Percentiles rank a stretch among this genome's conserved stretches.
Conservation (phyloP, 441 rosid species). For the Daphne laureola region DNA sequence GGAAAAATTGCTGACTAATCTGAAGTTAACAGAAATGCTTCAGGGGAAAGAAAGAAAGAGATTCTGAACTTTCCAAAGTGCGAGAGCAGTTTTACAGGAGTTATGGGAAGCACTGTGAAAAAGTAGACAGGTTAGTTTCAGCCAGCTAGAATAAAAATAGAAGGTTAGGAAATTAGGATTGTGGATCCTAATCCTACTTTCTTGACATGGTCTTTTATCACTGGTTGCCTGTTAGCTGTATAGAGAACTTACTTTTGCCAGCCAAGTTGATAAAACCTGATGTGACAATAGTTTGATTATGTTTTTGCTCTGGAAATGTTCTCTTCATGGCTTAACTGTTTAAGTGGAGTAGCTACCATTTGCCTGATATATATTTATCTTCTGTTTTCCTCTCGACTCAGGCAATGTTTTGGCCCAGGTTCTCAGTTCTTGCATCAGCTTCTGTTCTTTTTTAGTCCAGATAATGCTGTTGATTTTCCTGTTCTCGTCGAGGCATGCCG, state of each 20-base stretch:
- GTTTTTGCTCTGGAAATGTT: slow-evolving; percentile 6
- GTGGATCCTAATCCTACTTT: slow-evolving; percentile 3
- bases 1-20: slow-evolving; percentile 33
- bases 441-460: slow-evolving; percentile 68
- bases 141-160: slow-evolving; percentile 1
- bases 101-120: slow-evolving; percentile 58
- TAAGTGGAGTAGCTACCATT: background rate
- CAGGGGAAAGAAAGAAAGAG: slow-evolving; percentile 78
- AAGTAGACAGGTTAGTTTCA: slow-evolving; percentile 55
- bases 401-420: slow-evolving; percentile 81
- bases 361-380: slow-evolving; percentile 4
- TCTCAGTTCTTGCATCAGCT: slow-evolving; percentile 75
- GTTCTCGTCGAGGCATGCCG: slow-evolving; percentile 68
- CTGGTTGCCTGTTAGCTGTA: background rate
- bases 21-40: slow-evolving; percentile 76
- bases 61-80: slow-evolving; percentile 50
- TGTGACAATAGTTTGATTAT: background rate
- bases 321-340: background rate
- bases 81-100: slow-evolving; percentile 57
- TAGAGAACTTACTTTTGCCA: background rate
- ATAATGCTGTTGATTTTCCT: slow-evolving; percentile 44
- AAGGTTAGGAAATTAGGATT: slow-evolving; percentile 60
- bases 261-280: background rate
- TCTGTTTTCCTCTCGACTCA: slow-evolving; percentile 26
- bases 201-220: background rate